Base-by-base conservation (phyloP, 441 rosid genomes). In the Mallotus repandus region DNA sequence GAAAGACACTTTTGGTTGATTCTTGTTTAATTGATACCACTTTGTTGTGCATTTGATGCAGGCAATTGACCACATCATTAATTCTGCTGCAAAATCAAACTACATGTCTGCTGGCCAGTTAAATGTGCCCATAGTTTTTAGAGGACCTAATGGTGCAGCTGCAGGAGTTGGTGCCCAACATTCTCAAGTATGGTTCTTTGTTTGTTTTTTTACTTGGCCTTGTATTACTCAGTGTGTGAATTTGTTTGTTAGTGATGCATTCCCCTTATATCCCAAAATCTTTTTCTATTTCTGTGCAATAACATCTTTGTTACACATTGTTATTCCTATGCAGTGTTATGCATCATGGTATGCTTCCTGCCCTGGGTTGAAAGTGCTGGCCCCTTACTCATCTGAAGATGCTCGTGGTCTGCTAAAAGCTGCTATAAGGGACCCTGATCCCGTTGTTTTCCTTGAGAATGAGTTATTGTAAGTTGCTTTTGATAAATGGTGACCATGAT, bases 91-190 rank as follows among this genome's bases (percentile, higher is more conserved):
- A 71, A 94, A 94, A 76, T 84, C 90, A 59, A 88, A 84, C 80
- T 94, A 94, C 79, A 94, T 94, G 98, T 94, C 98, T 77, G 88
- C 96, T 77, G 98, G 97, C 61, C 95, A 87, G 77, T 80, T 94
- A 9, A 73, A 81, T 32, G 97, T 91, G 64, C 97, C 97, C 60
- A 89, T 92, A 64, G 97, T 92, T 77, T 94, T 94, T 78, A 85
- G 97, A 80, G 98, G 98, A 73, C 97, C 99, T 60, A 95, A 95
- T 85, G 99, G 99, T 70, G 94, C 97, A 56, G 99, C 99, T 68
- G 97, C 97, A 70, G 99, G 98, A 84, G 98, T 95, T 71, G 99
- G 91, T 72, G 97, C 97, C 65, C 97, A 92, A 71, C 96, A 94
- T 77, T 91, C 91, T 74, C 95, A 90, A 0, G 95, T 85, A 82